Evolutionary conservation across 2,329 filamentous ascomycete species (phyloP).

Genomic region (Paecilomyces sp.): DNA sequence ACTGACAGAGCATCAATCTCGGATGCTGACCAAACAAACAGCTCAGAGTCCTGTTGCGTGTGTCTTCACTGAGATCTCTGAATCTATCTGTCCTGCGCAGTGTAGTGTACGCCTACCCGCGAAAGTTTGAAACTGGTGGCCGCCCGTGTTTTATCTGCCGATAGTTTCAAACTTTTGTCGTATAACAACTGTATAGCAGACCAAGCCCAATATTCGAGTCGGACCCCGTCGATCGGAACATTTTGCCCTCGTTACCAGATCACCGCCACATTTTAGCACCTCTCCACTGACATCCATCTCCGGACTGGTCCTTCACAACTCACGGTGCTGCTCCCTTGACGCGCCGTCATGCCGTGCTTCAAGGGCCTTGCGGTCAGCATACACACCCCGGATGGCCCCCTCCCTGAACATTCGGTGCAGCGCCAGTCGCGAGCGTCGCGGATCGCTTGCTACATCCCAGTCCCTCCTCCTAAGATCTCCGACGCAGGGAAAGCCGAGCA

Average conservation of each 20-base stretch:
- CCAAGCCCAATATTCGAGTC: neutral
- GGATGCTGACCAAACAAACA: neutral
- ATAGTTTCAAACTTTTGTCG: too few relatives aligned
- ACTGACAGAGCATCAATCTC: neutral
- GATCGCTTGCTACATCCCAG: conserved; percentile 95
- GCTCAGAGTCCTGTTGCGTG: neutral
- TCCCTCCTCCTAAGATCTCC: conserved; percentile 76
- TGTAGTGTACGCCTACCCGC: neutral
- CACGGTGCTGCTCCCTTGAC: neutral
- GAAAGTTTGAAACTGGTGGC: too few relatives aligned
- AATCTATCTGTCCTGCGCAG: neutral
- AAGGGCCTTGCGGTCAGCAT: conserved; percentile 98
- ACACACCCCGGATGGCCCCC: conserved; percentile 70
- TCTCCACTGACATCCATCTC: neutral
- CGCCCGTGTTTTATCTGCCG: too few relatives aligned
- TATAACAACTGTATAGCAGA: neutral
- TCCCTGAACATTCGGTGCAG: conserved; percentile 90
- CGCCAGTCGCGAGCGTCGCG: conserved; percentile 84
- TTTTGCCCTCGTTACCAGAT: neutral
- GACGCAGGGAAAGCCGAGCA: conserved; percentile 75
- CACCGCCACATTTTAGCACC: neutral
- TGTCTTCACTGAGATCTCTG: neutral
- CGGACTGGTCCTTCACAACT: neutral
- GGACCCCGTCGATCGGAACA: neutral
- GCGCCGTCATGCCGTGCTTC: conserved; percentile 76